Conservation (phyloP, 75 land plant species). For the Selaginella moellendorffii region DNA sequence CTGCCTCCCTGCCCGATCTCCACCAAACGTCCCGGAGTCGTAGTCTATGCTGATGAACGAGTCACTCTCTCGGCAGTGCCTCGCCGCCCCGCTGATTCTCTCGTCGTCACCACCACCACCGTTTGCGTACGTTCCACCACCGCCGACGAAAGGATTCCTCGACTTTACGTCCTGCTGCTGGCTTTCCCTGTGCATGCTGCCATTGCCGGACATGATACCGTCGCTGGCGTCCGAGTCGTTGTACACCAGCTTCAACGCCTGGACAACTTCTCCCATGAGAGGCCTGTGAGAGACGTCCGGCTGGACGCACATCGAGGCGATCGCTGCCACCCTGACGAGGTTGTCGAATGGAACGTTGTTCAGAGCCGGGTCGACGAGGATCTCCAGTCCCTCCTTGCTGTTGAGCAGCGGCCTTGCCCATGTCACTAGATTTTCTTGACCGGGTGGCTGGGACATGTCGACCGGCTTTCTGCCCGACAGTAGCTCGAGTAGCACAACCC, state of each 20-base stretch:
- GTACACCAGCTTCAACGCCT: conserved; percentile 5
- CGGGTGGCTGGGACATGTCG: conserved; percentile 72
- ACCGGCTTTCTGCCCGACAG: conserved; percentile 83
- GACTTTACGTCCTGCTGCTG: no score
- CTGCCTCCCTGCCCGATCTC: no score
- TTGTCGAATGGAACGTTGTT: conserved; percentile 4
- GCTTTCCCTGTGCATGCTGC: no score
- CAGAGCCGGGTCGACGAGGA: conserved; percentile 51
- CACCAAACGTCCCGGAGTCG: conserved; percentile 34
- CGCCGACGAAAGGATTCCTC: no score
- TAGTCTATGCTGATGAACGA: conserved; percentile 68
- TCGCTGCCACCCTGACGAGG: conserved; percentile 1
- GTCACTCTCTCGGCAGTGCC: conserved; percentile 20
- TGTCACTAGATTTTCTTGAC: conserved; percentile 80
- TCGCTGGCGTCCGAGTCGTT: conserved; percentile 9
- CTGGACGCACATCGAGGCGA: conserved; percentile 9
- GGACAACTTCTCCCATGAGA: conserved; percentile 5
- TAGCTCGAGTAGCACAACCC: conserved; percentile 91
- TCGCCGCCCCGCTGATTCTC: background rate
- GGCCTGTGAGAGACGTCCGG: conserved; percentile 9
- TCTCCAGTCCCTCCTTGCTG: conserved; percentile 44
- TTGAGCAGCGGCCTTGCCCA: conserved; percentile 94
- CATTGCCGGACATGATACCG: background rate
- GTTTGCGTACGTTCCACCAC: background rate
- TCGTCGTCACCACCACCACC: background rate